A percentile compares a stretch with the other conserved stretches of the same genome.
Conservation (phyloP, 73 alveolate species). For the Paramecium pentaurelia region DNA sequence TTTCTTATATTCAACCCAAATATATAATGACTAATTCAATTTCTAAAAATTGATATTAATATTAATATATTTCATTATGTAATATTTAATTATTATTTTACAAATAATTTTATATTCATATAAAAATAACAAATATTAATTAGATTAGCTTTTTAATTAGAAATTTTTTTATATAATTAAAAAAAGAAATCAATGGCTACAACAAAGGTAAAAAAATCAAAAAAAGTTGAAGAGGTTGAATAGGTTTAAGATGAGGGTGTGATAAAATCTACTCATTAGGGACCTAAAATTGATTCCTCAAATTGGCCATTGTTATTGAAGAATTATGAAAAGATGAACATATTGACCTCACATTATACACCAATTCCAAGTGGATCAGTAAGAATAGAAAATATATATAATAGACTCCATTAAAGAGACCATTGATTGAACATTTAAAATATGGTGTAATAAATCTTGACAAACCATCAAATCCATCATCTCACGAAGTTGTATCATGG, state of each 20-base stretch:
- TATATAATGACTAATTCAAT: too few relatives aligned
- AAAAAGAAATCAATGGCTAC: conserved; percentile 51
- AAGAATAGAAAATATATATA: background rate
- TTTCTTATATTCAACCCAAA: too few relatives aligned
- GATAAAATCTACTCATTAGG: conserved; percentile 49
- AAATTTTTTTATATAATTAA: conserved; percentile 11
- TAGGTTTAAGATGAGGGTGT: conserved; percentile 43
- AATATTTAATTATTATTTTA: too few relatives aligned
- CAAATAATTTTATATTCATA: background rate
- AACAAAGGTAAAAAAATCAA: conserved; percentile 47
- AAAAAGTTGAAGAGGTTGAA: conserved; percentile 45
- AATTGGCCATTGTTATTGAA: conserved; percentile 82
- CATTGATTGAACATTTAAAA: conserved; percentile 91
- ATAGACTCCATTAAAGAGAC: conserved; percentile 95
- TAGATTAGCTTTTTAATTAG: background rate
- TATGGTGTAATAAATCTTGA: conserved; percentile 99
- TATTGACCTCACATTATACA: conserved; percentile 96
- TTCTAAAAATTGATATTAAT: background rate
- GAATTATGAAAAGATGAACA: conserved; percentile 87
- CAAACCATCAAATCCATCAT: conserved; percentile 98
- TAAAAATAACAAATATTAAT: background rate
- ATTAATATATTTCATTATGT: background rate
- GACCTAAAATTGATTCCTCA: conserved; percentile 74
- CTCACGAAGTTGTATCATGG: conserved; percentile 99
- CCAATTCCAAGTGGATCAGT: conserved; percentile 96